phyloP scores from a whole-genome alignment of 352 stramenopile species.

The Phytopythium aichiense region DNA sequence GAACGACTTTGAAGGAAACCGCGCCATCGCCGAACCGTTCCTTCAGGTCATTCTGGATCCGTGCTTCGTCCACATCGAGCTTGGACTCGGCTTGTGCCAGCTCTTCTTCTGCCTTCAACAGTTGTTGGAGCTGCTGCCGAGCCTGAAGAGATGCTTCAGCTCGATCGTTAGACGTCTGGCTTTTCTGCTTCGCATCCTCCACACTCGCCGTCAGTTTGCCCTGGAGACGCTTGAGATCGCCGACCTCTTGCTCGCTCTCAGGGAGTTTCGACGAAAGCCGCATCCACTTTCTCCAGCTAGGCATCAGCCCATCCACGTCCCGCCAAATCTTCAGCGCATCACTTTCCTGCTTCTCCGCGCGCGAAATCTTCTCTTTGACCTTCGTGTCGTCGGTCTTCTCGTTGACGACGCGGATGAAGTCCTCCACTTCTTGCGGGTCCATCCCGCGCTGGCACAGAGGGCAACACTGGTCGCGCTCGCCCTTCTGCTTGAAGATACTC shows the following conservation, averaged over 20 bases:
- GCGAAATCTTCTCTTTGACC: conserved; percentile 72
- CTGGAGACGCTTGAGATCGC: conserved; percentile 29
- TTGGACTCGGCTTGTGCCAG: background rate
- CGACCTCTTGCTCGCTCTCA: conserved; percentile 39
- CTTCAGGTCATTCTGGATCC: conserved; percentile 8
- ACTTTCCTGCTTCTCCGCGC: conserved; percentile 49
- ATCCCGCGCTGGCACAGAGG: conserved; percentile 69
- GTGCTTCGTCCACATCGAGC: background rate
- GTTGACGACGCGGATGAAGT: conserved; percentile 59
- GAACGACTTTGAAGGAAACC: conserved; percentile 32
- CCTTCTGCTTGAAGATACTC: conserved; percentile 82
- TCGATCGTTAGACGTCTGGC: background rate
- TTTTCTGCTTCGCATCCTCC: background rate
- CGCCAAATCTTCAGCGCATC: conserved; percentile 51
- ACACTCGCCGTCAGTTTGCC: background rate
- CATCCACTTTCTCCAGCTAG: conserved; percentile 66
- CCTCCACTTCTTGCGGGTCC: conserved; percentile 45
- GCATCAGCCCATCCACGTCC: conserved; percentile 47
- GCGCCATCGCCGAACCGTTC: conserved; percentile 31
- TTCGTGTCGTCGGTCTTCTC: conserved; percentile 77
- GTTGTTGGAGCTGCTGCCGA: background rate
- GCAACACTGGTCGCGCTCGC: conserved; percentile 74
- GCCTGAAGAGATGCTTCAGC: background rate
- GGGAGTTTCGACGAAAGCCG: conserved; percentile 43
- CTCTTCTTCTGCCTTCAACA: background rate